These are phyloP conservation scores for Vicia faba DNA, from an alignment of 306 rosid genomes.

Conservation along the genomic window DNA sequence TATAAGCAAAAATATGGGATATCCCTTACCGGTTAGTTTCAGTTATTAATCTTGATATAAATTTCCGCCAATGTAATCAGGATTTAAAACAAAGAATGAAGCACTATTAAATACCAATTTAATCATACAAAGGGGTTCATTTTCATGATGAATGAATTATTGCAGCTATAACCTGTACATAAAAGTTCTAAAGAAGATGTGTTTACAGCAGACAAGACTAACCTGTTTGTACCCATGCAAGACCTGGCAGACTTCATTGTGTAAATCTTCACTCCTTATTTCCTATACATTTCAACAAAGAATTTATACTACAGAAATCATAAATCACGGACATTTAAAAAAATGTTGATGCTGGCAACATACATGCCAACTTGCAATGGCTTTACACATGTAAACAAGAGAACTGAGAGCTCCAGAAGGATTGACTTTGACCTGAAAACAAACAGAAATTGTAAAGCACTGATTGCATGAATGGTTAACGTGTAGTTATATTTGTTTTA, in stretches of 20 bases:
- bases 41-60: background rate
- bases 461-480: constrained; percentile 13
- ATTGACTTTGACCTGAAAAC: constrained; percentile 84
- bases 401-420: constrained; percentile 93
- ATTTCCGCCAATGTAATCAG: background rate
- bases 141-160: background rate
- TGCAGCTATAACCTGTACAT: constrained; percentile 19
- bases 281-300: constrained; percentile 53
- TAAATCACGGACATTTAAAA: constrained; percentile 13
- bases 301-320: constrained; percentile 30
- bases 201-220: constrained; percentile 35
- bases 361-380: constrained; percentile 99
- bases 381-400: constrained; percentile 77
- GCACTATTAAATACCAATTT: constrained; percentile 5
- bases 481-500: background rate
- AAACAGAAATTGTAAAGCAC: constrained; percentile 24
- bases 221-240: constrained; percentile 98
- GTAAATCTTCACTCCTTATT: constrained; percentile 92
- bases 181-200: background rate
- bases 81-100: constrained; percentile 13
- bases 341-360: constrained; percentile 38
- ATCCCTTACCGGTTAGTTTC: constrained; percentile 33
- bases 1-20: constrained; percentile 44
- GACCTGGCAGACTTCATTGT: constrained; percentile 89
- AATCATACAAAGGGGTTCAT: constrained; percentile 16